Evolutionary conservation across 139 green algal genomes (phyloP), one percentile per base, ranked within the genome.

Genomic region (Monoraphidium neglectum): DNA sequence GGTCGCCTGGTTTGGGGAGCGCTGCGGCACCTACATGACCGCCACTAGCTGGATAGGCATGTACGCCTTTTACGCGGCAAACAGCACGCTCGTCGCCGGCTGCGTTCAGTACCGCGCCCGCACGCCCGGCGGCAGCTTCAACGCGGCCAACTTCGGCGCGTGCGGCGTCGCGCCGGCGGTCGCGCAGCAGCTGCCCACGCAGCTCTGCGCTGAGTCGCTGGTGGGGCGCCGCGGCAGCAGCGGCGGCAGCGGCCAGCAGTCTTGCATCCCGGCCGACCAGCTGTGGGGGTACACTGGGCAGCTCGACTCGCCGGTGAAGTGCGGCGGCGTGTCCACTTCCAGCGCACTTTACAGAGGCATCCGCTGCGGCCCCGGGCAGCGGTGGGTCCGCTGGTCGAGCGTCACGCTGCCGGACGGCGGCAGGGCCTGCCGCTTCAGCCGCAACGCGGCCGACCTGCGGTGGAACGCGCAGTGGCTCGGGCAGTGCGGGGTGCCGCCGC

Each of bases 1-100:
- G 35, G 15, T 79, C 26, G 63, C 38, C 47, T 79, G 73, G 73
- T 73, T 79, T 37, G 73, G 73, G 32, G 63, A 79, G 51, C 73
- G 73, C 28, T 79, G 73, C 64, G 62, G 62, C 1, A 38, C 63
- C 30, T 43, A 35, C 49, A 35, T 79, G 10, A n/a, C 64, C 1
- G 72, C 38, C 12, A 73, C 73, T 23, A 33, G 63, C 32, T 79
- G 73, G 73, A 30, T 68, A 28, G 73, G 73, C 13, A 79, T 79
- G 63, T 79, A 79, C 43, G 62, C 73, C 0, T n/a, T 73, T 26
- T 73, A 79, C 63, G 36, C 62, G 4, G 59, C 62, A 18, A 79
- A 46, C 8, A 33, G 35, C 18, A 5, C 21, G 2, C 24, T 68
- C 32, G 30, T 73, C 1, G 47, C 73, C 3, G 73, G 73, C 21